Percentiles rank a stretch among this genome's conserved stretches.
phyloP scores from a whole-genome alignment of 2,329 filamentous ascomycete species.

The Periconia sp. region DNA sequence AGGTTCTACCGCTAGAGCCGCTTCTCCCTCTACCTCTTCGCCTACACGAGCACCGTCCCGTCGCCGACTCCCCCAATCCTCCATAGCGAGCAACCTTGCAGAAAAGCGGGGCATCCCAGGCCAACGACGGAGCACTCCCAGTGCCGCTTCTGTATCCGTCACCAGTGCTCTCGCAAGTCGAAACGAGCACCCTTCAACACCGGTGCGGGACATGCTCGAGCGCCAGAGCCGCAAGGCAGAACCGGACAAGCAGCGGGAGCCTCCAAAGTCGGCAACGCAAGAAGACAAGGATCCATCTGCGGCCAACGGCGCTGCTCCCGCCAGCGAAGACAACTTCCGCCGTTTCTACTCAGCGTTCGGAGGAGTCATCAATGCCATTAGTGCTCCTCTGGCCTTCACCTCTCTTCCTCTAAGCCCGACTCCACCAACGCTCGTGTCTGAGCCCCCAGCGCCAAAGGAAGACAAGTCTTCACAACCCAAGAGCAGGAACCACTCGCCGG shows the following conservation, averaged over 20 bases:
- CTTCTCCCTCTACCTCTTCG: conserved; percentile 46
- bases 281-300: conserved; percentile 13
- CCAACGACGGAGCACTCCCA: conserved; percentile 66
- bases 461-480: conserved; percentile 27
- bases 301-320: conserved; percentile 25
- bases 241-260: conserved; percentile 17
- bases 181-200: conserved; percentile 35
- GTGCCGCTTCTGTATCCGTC: conserved; percentile 74
- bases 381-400: conserved; percentile 89
- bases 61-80: conserved; percentile 69
- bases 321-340: conserved; percentile 78
- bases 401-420: conserved; percentile 73
- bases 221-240: conserved; percentile 38
- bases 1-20: conserved; percentile 26
- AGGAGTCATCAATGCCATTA: conserved; percentile 84
- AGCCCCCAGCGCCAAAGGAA: conserved; percentile 30
- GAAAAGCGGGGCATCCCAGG: conserved; percentile 78
- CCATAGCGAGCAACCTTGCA: conserved; percentile 86
- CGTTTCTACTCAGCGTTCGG: conserved; percentile 93
- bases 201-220: conserved; percentile 40
- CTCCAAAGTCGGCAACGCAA: conserved; percentile 13
- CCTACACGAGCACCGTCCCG: conserved; percentile 41
- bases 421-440: conserved; percentile 26
- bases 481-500: conserved; percentile 31
- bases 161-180: conserved; percentile 72